A percentile compares a stretch with the other conserved stretches of the same genome.
phyloP scores from a whole-genome alignment of 1,284 basidiomycete species.

The Ganoderma leucocontextum region DNA sequence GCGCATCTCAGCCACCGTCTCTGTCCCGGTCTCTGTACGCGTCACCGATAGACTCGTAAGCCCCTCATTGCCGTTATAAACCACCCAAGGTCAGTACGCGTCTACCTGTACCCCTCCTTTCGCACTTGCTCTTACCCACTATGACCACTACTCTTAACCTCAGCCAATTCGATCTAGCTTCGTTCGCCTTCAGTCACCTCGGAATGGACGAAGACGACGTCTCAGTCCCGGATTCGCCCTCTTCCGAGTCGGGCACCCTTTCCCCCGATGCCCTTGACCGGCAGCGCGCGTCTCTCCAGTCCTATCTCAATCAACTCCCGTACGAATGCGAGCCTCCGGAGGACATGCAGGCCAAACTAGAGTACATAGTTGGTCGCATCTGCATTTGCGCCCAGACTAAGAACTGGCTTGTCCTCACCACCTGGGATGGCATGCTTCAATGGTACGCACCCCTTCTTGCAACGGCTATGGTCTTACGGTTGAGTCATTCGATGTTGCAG shows the following conservation, averaged over 20 bases:
- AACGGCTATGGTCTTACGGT: constrained; percentile 23
- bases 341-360: constrained; percentile 80
- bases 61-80: constrained; percentile 24
- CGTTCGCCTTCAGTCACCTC: constrained; percentile 16
- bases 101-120: background rate
- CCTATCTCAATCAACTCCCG: constrained; percentile 75
- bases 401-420: constrained; percentile 75
- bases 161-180: constrained; percentile 16
- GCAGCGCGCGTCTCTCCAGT: constrained; percentile 64
- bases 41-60: constrained; percentile 36
- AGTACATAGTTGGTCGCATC: constrained; percentile 77
- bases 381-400: constrained; percentile 78
- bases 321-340: constrained; percentile 81
- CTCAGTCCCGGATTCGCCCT: constrained; percentile 54
- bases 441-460: constrained; percentile 59
- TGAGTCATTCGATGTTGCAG: constrained; percentile 47
- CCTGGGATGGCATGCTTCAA: constrained; percentile 79
- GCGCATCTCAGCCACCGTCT: constrained; percentile 26
- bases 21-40: constrained; percentile 28
- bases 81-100: constrained; percentile 12
- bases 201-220: constrained; percentile 62
- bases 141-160: constrained; percentile 23
- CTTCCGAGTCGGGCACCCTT: constrained; percentile 40
- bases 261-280: constrained; percentile 52
- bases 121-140: constrained; percentile 11